phyloP scores from a whole-genome alignment of 257 asterid species.

The Anisodus acutangulus region DNA sequence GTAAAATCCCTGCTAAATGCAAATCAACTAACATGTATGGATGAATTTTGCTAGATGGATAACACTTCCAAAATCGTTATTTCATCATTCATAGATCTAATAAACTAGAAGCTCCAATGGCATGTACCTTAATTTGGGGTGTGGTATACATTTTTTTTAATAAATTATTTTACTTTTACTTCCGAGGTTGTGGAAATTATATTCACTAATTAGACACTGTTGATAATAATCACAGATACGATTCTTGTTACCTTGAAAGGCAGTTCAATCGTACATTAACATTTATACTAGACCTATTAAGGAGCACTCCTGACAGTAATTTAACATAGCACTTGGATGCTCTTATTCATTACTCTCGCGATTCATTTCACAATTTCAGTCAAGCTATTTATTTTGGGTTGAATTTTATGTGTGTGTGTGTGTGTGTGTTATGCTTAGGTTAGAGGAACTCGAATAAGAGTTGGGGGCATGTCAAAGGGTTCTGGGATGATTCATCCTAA shows the following conservation, averaged over 20 bases:
- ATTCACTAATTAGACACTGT: background rate
- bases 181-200: background rate
- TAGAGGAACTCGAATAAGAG: constrained; percentile 65
- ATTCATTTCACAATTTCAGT: too few relatives aligned
- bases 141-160: background rate
- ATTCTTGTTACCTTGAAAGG: background rate
- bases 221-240: background rate
- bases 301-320: too few relatives aligned
- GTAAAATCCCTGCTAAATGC: constrained; percentile 19
- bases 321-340: too few relatives aligned
- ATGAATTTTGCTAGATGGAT: background rate
- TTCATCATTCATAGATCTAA: background rate
- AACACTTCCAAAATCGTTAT: background rate
- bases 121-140: background rate
- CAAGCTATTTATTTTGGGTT: too few relatives aligned
- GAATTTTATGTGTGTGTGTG: too few relatives aligned
- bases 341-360: too few relatives aligned
- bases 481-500: constrained; percentile 99
- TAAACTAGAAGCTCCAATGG: background rate
- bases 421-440: constrained; percentile 49
- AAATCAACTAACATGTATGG: background rate
- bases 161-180: background rate
- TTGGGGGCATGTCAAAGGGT: constrained; percentile 98
- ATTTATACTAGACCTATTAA: too few relatives aligned
- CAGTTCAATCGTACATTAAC: background rate